Evolutionary conservation across 768 basidiomycete species (phyloP).

Genomic region (Plicaturopsis crispa): DNA sequence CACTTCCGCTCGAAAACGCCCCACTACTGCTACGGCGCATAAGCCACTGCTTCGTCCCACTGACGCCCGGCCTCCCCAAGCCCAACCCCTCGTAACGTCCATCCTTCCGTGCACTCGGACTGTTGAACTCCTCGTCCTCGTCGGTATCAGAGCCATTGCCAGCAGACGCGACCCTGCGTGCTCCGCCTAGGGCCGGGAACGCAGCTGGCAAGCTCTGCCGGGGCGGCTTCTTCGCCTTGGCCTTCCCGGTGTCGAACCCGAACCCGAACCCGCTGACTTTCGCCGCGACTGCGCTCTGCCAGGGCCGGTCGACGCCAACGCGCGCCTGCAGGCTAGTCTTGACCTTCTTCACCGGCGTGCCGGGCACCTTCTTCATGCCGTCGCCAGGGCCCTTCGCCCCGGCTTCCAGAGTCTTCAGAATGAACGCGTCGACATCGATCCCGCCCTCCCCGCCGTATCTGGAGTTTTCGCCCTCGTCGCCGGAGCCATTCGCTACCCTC

Average conservation of each 20-base stretch:
- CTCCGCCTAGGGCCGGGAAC: slow-evolving; percentile 39
- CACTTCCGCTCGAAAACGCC: slow-evolving; percentile 72
- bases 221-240: slow-evolving; percentile 41
- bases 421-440: slow-evolving; percentile 62
- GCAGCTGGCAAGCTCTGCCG: slow-evolving; percentile 74
- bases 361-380: slow-evolving; percentile 58
- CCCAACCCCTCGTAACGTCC: slow-evolving; percentile 58
- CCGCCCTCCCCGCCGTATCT: slow-evolving; percentile 16
- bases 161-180: slow-evolving; percentile 19
- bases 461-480: slow-evolving; percentile 14
- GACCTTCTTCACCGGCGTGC: slow-evolving; percentile 74
- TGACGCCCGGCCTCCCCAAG: slow-evolving; percentile 46
- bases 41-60: slow-evolving; percentile 41
- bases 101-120: slow-evolving; percentile 50
- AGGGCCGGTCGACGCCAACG: slow-evolving; percentile 37
- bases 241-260: slow-evolving; percentile 29
- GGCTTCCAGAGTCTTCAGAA: slow-evolving; percentile 57
- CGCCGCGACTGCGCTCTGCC: slow-evolving; percentile 73
- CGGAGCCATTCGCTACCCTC: slow-evolving; percentile 28
- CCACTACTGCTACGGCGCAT: slow-evolving; percentile 78
- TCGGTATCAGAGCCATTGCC: slow-evolving; percentile 52
- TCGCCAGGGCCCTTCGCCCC: slow-evolving; percentile 41
- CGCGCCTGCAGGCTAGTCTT: slow-evolving; percentile 51
- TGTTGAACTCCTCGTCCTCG: slow-evolving; percentile 48
- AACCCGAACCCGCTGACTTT: slow-evolving; percentile 50